phyloP scores from a whole-genome alignment of 2,329 filamentous ascomycete genomes.

The Aspergillus pseudoviridinutans region DNA sequence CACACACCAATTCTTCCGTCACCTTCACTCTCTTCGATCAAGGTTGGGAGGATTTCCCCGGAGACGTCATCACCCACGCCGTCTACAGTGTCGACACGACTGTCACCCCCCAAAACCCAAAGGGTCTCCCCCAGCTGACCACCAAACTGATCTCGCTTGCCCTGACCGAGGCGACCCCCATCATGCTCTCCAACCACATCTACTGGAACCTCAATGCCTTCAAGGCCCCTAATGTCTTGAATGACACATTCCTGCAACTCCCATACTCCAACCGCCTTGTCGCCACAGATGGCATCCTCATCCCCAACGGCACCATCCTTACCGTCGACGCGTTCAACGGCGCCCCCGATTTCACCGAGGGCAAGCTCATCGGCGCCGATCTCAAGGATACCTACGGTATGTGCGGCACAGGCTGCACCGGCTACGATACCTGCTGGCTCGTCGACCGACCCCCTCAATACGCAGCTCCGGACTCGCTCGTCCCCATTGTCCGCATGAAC shows the following conservation, averaged over 20 bases:
- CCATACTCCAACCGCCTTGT: slow-evolving; percentile 46
- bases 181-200: slow-evolving; percentile 50
- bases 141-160: slow-evolving; percentile 43
- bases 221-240: slow-evolving; percentile 39
- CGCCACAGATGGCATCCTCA: slow-evolving; percentile 57
- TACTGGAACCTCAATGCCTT: slow-evolving; percentile 52
- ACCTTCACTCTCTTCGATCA: slow-evolving; percentile 46
- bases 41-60: slow-evolving; percentile 44
- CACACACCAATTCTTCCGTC: slow-evolving; percentile 37
- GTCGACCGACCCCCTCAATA: slow-evolving; percentile 41
- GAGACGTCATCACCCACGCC: slow-evolving; percentile 45
- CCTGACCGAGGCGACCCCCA: slow-evolving; percentile 45
- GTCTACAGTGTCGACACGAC: slow-evolving; percentile 42
- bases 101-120: slow-evolving; percentile 34
- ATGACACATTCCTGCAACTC: slow-evolving; percentile 44
- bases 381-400: slow-evolving; percentile 62
- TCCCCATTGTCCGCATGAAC: slow-evolving; percentile 56
- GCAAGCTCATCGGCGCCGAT: slow-evolving; percentile 74
- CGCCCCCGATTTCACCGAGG: slow-evolving; percentile 61
- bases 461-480: slow-evolving; percentile 30
- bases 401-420: slow-evolving; percentile 77
- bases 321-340: slow-evolving; percentile 63
- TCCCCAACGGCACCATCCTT: slow-evolving; percentile 72
- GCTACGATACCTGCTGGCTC: slow-evolving; percentile 66
- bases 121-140: slow-evolving; percentile 41